Evolutionary conservation across 1,284 basidiomycete species (phyloP).

Genomic region (Tilletia caries): DNA sequence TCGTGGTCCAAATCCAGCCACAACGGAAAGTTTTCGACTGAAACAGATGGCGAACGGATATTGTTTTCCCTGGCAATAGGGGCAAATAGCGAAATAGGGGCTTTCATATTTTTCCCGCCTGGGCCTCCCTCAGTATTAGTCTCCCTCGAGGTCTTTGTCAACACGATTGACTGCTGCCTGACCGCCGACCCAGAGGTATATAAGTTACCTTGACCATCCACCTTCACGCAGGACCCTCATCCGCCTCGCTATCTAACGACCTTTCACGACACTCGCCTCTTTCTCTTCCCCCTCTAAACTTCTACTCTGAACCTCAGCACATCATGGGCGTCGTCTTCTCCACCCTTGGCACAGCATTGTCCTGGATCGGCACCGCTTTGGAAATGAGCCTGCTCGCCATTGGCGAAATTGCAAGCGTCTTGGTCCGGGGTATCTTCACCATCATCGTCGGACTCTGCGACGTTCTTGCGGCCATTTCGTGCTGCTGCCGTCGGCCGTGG

Average conservation of each 20-base stretch:
- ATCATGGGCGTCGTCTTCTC: conserved; percentile 40
- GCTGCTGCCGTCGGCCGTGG: conserved; percentile 41
- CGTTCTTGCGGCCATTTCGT: conserved; percentile 37
- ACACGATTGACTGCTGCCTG: no score
- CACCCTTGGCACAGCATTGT: conserved; percentile 31
- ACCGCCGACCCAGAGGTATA: no score
- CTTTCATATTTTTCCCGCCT: no score
- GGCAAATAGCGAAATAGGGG: no score
- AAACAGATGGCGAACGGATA: no score
- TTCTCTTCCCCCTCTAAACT: not conserved
- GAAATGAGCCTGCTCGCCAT: conserved; percentile 32
- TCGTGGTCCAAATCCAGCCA: no score
- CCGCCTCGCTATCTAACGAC: not conserved
- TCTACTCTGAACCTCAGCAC: not conserved
- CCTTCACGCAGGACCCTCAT: no score
- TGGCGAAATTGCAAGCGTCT: conserved; percentile 36
- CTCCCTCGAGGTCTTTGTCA: no score
- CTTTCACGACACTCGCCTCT: not conserved
- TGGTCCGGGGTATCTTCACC: conserved; percentile 32
- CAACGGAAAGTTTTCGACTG: no score
- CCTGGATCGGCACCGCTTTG: conserved; percentile 34
- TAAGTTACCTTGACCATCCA: no score
- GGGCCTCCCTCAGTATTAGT: no score
- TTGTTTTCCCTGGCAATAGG: no score
- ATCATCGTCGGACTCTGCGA: conserved; percentile 42